These are phyloP conservation scores for Ligustrum vulgare DNA, from an alignment of 257 asterid species.

Conservation along the genomic window DNA sequence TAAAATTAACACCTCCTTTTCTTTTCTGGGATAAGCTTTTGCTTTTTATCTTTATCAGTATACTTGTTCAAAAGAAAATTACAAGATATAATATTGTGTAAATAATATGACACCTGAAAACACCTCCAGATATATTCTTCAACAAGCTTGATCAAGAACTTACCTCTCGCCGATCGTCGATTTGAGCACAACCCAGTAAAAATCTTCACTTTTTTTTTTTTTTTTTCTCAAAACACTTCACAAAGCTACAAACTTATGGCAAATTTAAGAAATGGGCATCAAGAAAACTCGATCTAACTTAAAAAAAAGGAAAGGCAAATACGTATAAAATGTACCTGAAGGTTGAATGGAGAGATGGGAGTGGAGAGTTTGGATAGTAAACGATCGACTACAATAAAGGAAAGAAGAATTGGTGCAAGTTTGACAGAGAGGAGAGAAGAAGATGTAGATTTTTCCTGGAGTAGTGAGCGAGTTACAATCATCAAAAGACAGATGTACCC, in stretches of 20 bases:
- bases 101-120: conserved; percentile 33
- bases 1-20: not conserved
- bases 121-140: conserved; percentile 4
- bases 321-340: not conserved
- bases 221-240: not conserved
- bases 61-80: not conserved
- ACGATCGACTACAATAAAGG: conserved; percentile 35
- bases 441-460: conserved; percentile 38
- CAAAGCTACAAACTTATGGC: not conserved
- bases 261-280: not conserved
- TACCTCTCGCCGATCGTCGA: not conserved
- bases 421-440: conserved; percentile 19
- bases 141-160: conserved; percentile 25
- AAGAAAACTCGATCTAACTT: not conserved
- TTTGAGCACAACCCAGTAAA: conserved; percentile 27
- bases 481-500: not conserved
- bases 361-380: not conserved
- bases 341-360: not conserved
- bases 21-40: not conserved
- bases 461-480: not conserved
- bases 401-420: conserved; percentile 17
- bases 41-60: not conserved
- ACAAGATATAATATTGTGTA: not conserved
- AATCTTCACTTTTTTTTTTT: conserved; percentile 23
- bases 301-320: not conserved